A percentile compares a stretch with the other conserved stretches of the same genome.
Evolutionary conservation across 1,139 yeast species (phyloP).

Genomic region (Diutina ranongensis): DNA sequence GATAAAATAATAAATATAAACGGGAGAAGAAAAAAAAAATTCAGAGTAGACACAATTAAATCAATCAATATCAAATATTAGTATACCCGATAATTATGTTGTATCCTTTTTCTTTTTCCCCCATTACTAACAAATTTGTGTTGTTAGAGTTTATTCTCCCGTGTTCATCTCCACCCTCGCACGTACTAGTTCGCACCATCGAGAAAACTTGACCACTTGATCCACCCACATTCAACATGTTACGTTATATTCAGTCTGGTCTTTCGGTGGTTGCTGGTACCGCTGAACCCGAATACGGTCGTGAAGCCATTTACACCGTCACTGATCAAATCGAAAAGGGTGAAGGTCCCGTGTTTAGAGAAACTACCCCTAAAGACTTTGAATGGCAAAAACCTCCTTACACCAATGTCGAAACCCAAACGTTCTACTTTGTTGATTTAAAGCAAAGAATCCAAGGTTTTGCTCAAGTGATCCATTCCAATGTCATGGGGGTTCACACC

Average conservation of each 20-base stretch:
- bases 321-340: constrained; percentile 45
- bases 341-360: constrained; percentile 31
- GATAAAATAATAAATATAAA: too few species aligned
- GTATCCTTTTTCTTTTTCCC: too few species aligned
- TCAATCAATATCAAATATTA: too few species aligned
- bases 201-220: background rate
- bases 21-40: too few species aligned
- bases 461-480: constrained; percentile 90
- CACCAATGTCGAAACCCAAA: constrained; percentile 92
- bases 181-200: background rate
- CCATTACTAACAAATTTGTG: too few species aligned
- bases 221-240: background rate
- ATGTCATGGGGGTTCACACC: constrained; percentile 76
- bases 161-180: background rate
- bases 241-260: constrained; percentile 48
- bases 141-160: background rate
- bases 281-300: constrained; percentile 94
- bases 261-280: constrained; percentile 92
- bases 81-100: too few species aligned
- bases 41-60: too few species aligned
- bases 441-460: constrained; percentile 64
- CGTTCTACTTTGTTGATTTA: constrained; percentile 69
- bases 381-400: constrained; percentile 63
- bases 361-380: constrained; percentile 54
- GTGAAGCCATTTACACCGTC: constrained; percentile 82